Evolutionary conservation across 305 asterid species (phyloP), one percentile per base, ranked within the genome.

Genomic region (Solanum hybrid): DNA sequence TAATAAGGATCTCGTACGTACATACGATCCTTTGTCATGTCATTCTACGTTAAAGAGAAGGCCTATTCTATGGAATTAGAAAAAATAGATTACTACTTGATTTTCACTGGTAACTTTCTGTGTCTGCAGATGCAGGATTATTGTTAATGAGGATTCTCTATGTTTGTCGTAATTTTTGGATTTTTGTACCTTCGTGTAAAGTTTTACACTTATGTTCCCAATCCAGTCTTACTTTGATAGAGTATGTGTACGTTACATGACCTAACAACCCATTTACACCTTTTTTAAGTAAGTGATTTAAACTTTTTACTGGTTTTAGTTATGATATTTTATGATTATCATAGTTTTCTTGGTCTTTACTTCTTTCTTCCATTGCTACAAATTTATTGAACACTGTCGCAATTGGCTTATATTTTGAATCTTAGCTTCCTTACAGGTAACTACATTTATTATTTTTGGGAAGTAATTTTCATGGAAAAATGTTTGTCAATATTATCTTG

Each of bases 1-100:
- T 92, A 95, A 93, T 40, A 90, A 91, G 87, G 94, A 95, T 80
- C 88, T 88, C 89, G 99, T 97, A 85, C 37, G 75, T 36, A 85
- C 83, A 82, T 90, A 51, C 24, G 89, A 89, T 89, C 37, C 29
- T 64, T 74, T 61, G 16, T 8, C 82, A 34, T 28, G 73, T 14
- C 86, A 75, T 28, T 71, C 74, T 46, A 84, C 64, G 3, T 29
- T 84, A 29, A 84, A 57, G 40, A 84, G 29, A 42, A 82, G 74
- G 74, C 28, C 6, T 28, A 51, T 5, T 18, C 87, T 20, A 10
- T 31, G 75, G 75, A 84, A 51, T 33, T 46, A 46, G 42, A 20
- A 84, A 35, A 82, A 80, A 84, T 42, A 31, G 40, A 29, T 51
- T 57, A 40, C 37, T 82, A 10, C 74, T 84, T 84, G 40, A 46